phyloP scores from a whole-genome alignment of 768 basidiomycete genomes.

The Antrodiella citrinella region DNA sequence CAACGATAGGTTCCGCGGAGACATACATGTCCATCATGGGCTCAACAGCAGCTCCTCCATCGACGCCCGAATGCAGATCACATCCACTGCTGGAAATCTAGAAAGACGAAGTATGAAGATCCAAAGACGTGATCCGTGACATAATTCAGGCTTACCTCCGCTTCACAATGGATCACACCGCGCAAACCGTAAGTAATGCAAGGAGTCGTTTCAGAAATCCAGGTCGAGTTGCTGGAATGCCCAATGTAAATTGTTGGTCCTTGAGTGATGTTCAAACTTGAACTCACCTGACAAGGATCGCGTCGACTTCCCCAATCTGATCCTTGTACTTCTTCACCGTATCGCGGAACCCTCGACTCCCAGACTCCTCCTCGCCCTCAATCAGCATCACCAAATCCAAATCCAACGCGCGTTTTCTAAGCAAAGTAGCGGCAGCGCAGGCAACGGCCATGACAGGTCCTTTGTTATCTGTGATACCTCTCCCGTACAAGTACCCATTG shows the following conservation, averaged over 20 bases:
- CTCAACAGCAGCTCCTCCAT: slow-evolving; percentile 82
- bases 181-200: slow-evolving; percentile 94
- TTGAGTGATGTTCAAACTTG: no score
- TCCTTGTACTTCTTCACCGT: slow-evolving; percentile 73
- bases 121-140: background rate
- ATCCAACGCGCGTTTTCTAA: slow-evolving; percentile 63
- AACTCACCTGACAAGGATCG: slow-evolving; percentile 74
- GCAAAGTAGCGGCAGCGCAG: slow-evolving; percentile 78
- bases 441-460: slow-evolving; percentile 91
- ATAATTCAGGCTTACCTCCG: slow-evolving; percentile 42
- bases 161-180: slow-evolving; percentile 83
- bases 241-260: no score
- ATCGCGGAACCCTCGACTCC: slow-evolving; percentile 79
- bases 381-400: slow-evolving; percentile 87
- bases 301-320: slow-evolving; percentile 79
- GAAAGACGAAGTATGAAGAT: background rate
- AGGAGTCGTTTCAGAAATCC: slow-evolving; percentile 88
- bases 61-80: slow-evolving; percentile 90
- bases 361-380: slow-evolving; percentile 97
- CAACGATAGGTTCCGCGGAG: background rate
- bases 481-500: slow-evolving; percentile 87
- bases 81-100: slow-evolving; percentile 66
- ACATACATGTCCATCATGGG: slow-evolving; percentile 90
- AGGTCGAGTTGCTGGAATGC: slow-evolving; percentile 76
- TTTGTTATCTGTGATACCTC: slow-evolving; percentile 92